Evolutionary conservation across 768 basidiomycete species (phyloP).

Genomic region (Strobilomyces echinocephalus): DNA sequence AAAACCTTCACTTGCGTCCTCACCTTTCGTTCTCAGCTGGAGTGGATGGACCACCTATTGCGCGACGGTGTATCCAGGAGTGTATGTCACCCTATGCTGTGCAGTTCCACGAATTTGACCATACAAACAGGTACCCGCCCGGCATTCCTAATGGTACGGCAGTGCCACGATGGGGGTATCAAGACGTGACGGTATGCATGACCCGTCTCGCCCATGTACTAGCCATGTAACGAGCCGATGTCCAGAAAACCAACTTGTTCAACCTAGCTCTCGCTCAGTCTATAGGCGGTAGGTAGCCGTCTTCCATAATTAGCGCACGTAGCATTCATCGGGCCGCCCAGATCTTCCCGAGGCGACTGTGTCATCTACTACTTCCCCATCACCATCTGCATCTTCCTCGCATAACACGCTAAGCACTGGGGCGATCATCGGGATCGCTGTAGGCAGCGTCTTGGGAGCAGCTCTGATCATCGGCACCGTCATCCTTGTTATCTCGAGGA

Average conservation of each 20-base stretch:
- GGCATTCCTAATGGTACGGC: constrained; percentile 45
- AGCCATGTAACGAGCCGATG: no score
- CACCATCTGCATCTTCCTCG: no score
- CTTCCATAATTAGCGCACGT: no score
- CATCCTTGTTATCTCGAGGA: constrained; percentile 37
- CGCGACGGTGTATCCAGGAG: constrained; percentile 19
- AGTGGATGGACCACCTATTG: constrained; percentile 48
- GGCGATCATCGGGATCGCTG: constrained; percentile 59
- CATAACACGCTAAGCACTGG: constrained; percentile 38
- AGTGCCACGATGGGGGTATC: constrained; percentile 61
- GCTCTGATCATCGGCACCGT: constrained; percentile 37
- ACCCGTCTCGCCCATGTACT: background rate
- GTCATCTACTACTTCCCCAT: constrained; percentile 26
- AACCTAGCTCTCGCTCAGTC: background rate
- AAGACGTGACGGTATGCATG: constrained; percentile 44
- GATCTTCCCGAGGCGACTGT: constrained; percentile 43
- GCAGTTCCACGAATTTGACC: background rate
- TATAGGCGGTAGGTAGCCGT: background rate
- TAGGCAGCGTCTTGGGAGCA: constrained; percentile 53
- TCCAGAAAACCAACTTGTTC: constrained; percentile 17
- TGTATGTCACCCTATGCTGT: background rate
- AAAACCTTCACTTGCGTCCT: background rate
- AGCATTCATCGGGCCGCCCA: constrained; percentile 8
- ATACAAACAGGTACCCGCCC: constrained; percentile 37
- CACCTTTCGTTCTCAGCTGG: constrained; percentile 38